A percentile compares a stretch with the other conserved stretches of the same genome.
These are phyloP conservation scores for Flaveria brownii DNA, from an alignment of 129 eudicot species.

Conservation along the genomic window DNA sequence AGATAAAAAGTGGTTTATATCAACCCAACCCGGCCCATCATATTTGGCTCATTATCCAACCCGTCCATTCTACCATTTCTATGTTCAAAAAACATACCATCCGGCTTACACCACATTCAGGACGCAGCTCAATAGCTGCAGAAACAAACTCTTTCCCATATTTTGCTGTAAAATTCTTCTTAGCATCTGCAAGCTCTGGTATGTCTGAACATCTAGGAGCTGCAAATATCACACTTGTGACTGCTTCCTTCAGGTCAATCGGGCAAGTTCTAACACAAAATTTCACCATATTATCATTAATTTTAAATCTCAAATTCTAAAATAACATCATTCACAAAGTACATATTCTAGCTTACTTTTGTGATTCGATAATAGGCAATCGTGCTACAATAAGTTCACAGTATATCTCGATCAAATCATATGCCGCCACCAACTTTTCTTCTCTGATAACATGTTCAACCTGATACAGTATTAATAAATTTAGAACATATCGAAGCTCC, in stretches of 20 bases:
- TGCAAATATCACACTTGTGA: conserved; percentile 83
- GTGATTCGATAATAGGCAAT: conserved; percentile 86
- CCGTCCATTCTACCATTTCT: background rate
- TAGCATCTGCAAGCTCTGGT: conserved; percentile 70
- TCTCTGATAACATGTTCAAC: conserved; percentile 94
- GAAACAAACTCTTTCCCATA: conserved; percentile 83
- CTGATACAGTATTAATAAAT: conserved; percentile 42
- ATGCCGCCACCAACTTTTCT: conserved; percentile 94
- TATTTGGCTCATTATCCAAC: background rate
- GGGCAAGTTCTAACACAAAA: conserved; percentile 66
- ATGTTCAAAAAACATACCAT: conserved; percentile 49
- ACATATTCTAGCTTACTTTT: conserved; percentile 57
- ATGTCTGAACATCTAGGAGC: conserved; percentile 92
- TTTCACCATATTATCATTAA: conserved; percentile 2
- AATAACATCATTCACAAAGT: conserved; percentile 8
- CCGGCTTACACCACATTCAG: conserved; percentile 81
- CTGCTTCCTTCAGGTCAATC: conserved; percentile 89
- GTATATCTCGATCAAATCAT: conserved; percentile 78
- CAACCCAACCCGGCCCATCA: background rate
- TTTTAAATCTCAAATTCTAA: background rate
- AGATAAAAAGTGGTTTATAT: background rate
- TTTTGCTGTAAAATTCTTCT: conserved; percentile 72
- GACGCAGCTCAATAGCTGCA: conserved; percentile 80
- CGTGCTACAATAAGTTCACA: conserved; percentile 92
- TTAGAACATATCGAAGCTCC: background rate